These are phyloP conservation scores for Aspergillus sp. DNA, from an alignment of 2,329 filamentous ascomycete genomes.

Conservation along the genomic window DNA sequence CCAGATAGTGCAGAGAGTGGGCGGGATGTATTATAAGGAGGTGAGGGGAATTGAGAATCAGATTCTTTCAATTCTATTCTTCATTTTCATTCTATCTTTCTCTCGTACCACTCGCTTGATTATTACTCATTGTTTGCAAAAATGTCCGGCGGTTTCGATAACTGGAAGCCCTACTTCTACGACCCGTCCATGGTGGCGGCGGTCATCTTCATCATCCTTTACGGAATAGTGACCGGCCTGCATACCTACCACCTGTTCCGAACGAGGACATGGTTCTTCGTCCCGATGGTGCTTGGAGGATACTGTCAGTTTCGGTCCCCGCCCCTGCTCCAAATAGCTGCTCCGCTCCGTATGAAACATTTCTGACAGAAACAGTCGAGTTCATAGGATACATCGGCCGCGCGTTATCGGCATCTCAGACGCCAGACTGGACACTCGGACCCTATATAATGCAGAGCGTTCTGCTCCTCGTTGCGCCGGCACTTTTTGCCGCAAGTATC, in stretches of 20 bases:
- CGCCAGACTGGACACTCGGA: conserved; percentile 24
- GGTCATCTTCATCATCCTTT: conserved; percentile 18
- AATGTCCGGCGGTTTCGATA: background rate
- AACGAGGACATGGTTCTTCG: conserved; percentile 18
- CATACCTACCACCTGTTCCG: conserved; percentile 16
- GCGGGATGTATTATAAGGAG: background rate
- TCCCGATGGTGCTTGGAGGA: conserved; percentile 14
- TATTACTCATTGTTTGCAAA: background rate
- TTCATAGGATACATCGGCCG: conserved; percentile 54
- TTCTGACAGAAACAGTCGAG: conserved; percentile 43
- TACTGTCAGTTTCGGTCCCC: conserved; percentile 10
- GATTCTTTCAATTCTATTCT: background rate
- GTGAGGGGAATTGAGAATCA: background rate
- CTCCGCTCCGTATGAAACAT: background rate
- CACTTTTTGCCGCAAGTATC: conserved; percentile 28
- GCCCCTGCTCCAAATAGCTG: background rate
- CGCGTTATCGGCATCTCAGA: conserved; percentile 41
- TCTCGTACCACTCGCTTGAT: background rate
- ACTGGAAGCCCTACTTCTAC: conserved; percentile 13
- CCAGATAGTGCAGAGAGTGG: background rate
- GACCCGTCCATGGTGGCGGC: conserved; percentile 15
- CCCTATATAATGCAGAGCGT: conserved; percentile 28
- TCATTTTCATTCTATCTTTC: background rate
- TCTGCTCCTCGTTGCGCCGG: conserved; percentile 25
- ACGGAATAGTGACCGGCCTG: conserved; percentile 6